phyloP scores from a whole-genome alignment of 768 basidiomycete genomes.

The Hysterangium stoloniferum region DNA sequence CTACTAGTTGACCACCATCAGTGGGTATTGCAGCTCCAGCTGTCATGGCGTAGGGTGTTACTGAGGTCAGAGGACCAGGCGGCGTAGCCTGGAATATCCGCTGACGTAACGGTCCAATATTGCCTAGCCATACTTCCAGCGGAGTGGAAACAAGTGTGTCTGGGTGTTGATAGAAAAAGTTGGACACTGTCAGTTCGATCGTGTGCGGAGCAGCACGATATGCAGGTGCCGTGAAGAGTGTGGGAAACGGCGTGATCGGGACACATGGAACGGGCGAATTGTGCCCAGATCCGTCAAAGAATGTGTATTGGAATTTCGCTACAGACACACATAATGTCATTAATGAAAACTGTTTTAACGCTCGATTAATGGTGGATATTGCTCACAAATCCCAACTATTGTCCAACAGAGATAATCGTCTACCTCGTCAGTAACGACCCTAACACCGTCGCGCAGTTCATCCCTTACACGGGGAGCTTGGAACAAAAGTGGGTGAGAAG shows the following conservation, averaged over 20 bases:
- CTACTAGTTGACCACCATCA: constrained; percentile 3
- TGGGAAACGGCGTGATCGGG: constrained; percentile 87
- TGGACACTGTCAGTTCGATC: constrained; percentile 77
- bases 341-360: too few species aligned
- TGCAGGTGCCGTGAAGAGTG: constrained; percentile 69
- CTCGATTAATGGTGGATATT: too few species aligned
- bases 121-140: constrained; percentile 83
- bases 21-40: constrained; percentile 1
- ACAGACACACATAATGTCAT: constrained; percentile 11
- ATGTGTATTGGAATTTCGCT: constrained; percentile 94
- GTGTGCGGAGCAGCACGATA: constrained; percentile 67
- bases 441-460: constrained; percentile 71
- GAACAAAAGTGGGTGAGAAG: constrained; percentile 75
- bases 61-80: constrained; percentile 57
- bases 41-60: constrained; percentile 45
- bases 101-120: constrained; percentile 75
- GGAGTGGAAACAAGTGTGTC: constrained; percentile 57
- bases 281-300: constrained; percentile 83
- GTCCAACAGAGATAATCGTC: constrained; percentile 96
- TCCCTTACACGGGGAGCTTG: constrained; percentile 74
- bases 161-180: constrained; percentile 79
- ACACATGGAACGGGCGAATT: constrained; percentile 68
- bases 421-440: constrained; percentile 75
- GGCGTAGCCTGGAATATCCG: constrained; percentile 69
- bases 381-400: constrained; percentile 85